Evolutionary conservation across 768 basidiomycete genomes (phyloP).

Genomic region (Lyophyllum shimeji): DNA sequence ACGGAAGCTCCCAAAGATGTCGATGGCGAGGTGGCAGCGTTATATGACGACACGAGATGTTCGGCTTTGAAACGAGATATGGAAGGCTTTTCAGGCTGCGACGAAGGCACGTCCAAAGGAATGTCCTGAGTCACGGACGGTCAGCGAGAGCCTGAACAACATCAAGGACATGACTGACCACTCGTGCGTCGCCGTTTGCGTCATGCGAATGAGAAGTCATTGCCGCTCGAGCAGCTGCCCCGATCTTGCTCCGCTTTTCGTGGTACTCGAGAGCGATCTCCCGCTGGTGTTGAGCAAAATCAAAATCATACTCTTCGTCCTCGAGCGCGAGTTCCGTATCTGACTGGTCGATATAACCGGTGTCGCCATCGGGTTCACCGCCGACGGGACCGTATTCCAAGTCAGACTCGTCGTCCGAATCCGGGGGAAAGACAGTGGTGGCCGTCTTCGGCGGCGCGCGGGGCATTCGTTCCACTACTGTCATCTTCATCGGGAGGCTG

Average conservation of each 20-base stretch:
- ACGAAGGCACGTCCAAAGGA: conserved; percentile 40
- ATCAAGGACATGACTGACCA: conserved; percentile 16
- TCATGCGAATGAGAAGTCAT: conserved; percentile 48
- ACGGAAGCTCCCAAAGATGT: conserved; percentile 42
- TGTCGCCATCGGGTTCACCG: conserved; percentile 19
- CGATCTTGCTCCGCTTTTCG: conserved; percentile 56
- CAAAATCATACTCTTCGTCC: conserved; percentile 57
- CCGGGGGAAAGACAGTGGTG: conserved; percentile 27
- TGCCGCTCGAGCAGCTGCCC: conserved; percentile 49
- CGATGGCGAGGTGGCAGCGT: conserved; percentile 34
- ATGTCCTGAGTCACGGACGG: conserved; percentile 33
- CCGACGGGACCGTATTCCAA: conserved; percentile 24
- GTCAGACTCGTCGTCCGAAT: conserved; percentile 74
- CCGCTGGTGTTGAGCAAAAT: conserved; percentile 66
- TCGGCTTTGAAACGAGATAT: conserved; percentile 69
- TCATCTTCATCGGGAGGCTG: conserved; percentile 59
- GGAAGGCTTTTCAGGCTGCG: conserved; percentile 43
- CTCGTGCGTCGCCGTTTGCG: conserved; percentile 46
- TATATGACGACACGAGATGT: conserved; percentile 49
- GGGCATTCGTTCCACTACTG: conserved; percentile 66
- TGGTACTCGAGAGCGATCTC: conserved; percentile 75
- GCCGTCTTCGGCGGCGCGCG: conserved; percentile 19
- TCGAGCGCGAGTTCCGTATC: conserved; percentile 36
- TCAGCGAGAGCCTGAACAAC: conserved; percentile 4
- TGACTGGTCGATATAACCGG: not conserved